Evolutionary conservation across 1,284 basidiomycete genomes (phyloP), one percentile per base, ranked within the genome.

Genomic region (Apiotrichum veenhuisii): DNA sequence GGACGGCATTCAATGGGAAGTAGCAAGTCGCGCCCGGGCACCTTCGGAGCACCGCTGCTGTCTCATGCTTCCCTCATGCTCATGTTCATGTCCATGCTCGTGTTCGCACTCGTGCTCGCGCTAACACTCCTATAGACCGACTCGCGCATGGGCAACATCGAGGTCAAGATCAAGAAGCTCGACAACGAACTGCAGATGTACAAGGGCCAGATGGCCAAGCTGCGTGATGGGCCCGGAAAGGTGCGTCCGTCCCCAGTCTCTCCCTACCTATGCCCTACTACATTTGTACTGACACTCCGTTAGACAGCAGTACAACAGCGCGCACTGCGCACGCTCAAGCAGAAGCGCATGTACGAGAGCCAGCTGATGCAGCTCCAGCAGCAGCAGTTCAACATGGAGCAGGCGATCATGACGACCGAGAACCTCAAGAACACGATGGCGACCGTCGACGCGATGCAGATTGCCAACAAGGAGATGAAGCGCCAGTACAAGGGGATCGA

Each of bases 301-400:
- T 71, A 96, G 91, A 80, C 83, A 59, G 94, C 96, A 1, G 89
- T 98, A 41, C 91, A 97, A 76, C 88, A 95, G 75, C 86, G 96
- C n/a, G 96, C 95, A 0, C 79, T 98, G 45, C 84, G 92, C 51
- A 91, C 91, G 2, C 82, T 99, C 49, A 93, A 93, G 78, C 96
- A 98, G 79, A 97, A 93, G 80, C 85, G 87, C 73, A 87, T 98
- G 87, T 79, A 99, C 79, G 96, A 99, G 75, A 80, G 81, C 17
- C 96, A 99, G 76, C 83, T 98, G 37, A 82, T 85, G 11, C 92
- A 97, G 75, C 82, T 99, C 15, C 82, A 89, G 48, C 96, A 98
- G 74, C 96, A 98, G 77, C 87, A 90, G 23, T 98, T 92, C 81
- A 98, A 99, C 78, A 98, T 98, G 91, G 95, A 98, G 79, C 94